phyloP scores from a whole-genome alignment of 1,139 yeast genomes.

The Kodamaea sp. region DNA sequence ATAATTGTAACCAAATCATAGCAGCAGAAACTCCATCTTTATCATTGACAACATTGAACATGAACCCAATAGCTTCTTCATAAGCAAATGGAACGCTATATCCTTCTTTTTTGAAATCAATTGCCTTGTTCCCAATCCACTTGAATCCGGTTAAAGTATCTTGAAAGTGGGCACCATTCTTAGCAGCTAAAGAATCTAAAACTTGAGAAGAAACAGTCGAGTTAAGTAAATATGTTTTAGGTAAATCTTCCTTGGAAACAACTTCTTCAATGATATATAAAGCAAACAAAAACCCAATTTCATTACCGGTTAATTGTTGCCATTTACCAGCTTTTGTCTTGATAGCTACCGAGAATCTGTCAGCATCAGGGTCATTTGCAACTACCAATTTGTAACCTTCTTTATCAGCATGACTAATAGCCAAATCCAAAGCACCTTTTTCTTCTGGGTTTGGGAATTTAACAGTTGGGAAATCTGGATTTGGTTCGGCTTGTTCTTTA shows the following conservation, averaged over 20 bases:
- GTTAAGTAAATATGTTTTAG: conserved; percentile 61
- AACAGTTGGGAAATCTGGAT: conserved; percentile 84
- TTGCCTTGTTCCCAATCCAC: conserved; percentile 93
- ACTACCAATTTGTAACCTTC: conserved; percentile 53
- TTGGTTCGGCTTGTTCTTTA: conserved; percentile 63
- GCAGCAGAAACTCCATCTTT: conserved; percentile 92
- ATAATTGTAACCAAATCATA: conserved; percentile 71
- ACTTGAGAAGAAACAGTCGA: conserved; percentile 92
- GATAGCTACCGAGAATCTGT: conserved; percentile 77
- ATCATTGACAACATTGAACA: conserved; percentile 85
- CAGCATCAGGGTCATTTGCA: conserved; percentile 97
- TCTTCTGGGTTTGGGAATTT: conserved; percentile 95
- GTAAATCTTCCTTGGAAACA: conserved; percentile 24
- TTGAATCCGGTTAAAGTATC: conserved; percentile 95
- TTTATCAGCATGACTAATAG: conserved; percentile 54
- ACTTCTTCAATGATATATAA: conserved; percentile 47
- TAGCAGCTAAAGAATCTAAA: conserved; percentile 63
- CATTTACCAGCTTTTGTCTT: conserved; percentile 47
- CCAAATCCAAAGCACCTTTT: conserved; percentile 78
- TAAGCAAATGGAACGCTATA: conserved; percentile 78
- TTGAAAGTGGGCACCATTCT: conserved; percentile 56
- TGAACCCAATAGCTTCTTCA: conserved; percentile 95
- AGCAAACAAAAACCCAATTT: conserved; percentile 83
- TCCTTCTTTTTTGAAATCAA: conserved; percentile 63
- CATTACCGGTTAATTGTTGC: conserved; percentile 88